Conservation (phyloP, 495 filamentous ascomycete species). For the Trichoderma orchidacearum region DNA sequence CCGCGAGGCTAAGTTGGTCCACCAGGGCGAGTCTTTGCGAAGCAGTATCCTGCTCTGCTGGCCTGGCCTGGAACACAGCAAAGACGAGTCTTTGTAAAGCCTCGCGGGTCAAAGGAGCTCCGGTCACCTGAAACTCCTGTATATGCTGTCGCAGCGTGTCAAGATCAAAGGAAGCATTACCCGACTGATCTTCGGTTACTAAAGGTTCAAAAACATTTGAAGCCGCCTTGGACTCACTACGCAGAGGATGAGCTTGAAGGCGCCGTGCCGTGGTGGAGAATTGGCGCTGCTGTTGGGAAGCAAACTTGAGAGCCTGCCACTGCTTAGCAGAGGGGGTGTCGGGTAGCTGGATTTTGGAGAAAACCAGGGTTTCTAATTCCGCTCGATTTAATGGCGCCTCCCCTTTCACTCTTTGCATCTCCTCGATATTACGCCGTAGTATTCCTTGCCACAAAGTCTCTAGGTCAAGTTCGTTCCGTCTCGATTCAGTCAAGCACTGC, state of each 20-base stretch:
- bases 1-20: slow-evolving; percentile 18
- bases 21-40: slow-evolving; percentile 14
- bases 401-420: not conserved
- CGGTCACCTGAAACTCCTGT: slow-evolving; percentile 14
- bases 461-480: slow-evolving; percentile 69
- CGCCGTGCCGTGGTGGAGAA: slow-evolving; percentile 16
- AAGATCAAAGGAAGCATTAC: slow-evolving; percentile 17
- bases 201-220: not conserved
- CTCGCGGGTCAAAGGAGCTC: slow-evolving; percentile 17
- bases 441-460: slow-evolving; percentile 60
- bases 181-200: slow-evolving; percentile 1
- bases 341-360: not conserved
- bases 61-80: slow-evolving; percentile 14
- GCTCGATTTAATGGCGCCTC: not conserved
- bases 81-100: slow-evolving; percentile 17
- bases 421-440: slow-evolving; percentile 10
- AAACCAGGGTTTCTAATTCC: not conserved
- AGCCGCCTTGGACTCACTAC: slow-evolving; percentile 5
- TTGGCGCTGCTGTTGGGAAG: slow-evolving; percentile 12
- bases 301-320: not conserved
- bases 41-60: not conserved
- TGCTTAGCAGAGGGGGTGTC: not conserved
- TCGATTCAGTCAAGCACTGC: slow-evolving; percentile 80
- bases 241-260: not conserved
- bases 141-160: slow-evolving; percentile 5